phyloP scores from a whole-genome alignment of 306 rosid genomes.

The Citrullus mucosospermus region DNA sequence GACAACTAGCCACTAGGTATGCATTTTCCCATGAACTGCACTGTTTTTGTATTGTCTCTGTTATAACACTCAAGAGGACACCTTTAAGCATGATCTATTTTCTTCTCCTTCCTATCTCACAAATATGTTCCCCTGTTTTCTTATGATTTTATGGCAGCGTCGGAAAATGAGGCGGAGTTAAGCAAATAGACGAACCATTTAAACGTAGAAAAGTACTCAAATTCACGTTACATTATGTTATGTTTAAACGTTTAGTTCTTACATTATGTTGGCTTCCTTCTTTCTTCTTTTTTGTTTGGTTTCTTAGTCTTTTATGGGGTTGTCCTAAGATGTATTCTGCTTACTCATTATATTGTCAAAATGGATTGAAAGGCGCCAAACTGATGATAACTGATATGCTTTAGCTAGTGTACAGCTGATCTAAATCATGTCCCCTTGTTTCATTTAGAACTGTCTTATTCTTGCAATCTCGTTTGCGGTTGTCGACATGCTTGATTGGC shows the following conservation, averaged over 20 bases:
- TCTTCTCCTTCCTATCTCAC: not conserved
- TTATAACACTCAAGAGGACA: not conserved
- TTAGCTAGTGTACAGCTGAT: not conserved
- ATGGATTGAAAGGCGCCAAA: not conserved
- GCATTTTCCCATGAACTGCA: slow-evolving; percentile 4
- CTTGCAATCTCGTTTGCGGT: not conserved
- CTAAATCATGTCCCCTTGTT: not conserved
- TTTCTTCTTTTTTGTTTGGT: not conserved
- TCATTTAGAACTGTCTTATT: not conserved
- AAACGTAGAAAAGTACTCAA: not conserved
- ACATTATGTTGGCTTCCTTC: not conserved
- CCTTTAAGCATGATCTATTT: not conserved
- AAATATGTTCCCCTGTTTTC: not conserved
- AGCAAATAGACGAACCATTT: not conserved
- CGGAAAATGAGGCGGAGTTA: slow-evolving; percentile 6
- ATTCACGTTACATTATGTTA: not conserved
- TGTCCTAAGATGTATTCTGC: not conserved
- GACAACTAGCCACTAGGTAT: slow-evolving; percentile 85
- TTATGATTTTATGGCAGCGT: not conserved
- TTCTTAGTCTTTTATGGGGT: not conserved
- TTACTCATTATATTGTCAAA: not conserved
- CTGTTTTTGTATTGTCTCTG: not conserved
- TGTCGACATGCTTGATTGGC: not conserved
- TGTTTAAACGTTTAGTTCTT: not conserved
- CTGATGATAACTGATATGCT: not conserved